These are phyloP conservation scores for Kodamaea nitidulidarum DNA, from an alignment of 805 yeast species.

Conservation along the genomic window DNA sequence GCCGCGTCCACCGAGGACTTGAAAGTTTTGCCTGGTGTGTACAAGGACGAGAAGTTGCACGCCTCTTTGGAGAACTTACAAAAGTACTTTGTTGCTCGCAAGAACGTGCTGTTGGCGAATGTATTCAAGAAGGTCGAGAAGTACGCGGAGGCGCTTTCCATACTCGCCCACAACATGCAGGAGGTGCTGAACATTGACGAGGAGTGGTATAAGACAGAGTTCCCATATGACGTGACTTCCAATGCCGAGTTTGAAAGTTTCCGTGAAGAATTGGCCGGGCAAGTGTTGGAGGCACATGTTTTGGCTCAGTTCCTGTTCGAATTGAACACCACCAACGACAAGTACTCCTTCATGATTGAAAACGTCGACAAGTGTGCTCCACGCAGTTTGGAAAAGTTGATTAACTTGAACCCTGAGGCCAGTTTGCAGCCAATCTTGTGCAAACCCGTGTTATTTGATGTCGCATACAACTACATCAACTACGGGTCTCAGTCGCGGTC, in stretches of 20 bases:
- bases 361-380: conserved; percentile 35
- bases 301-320: conserved; percentile 45
- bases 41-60: conserved; percentile 70
- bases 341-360: conserved; percentile 37
- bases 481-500: conserved; percentile 29
- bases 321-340: conserved; percentile 11
- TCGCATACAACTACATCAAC: conserved; percentile 78
- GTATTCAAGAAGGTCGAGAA: conserved; percentile 39
- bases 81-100: conserved; percentile 43
- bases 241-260: conserved; percentile 28
- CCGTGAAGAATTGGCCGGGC: conserved; percentile 15
- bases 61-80: conserved; percentile 50
- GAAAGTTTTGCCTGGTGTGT: conserved; percentile 86
- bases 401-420: conserved; percentile 18
- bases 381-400: conserved; percentile 18
- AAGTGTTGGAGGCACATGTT: conserved; percentile 32
- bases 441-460: conserved; percentile 89
- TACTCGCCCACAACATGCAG: conserved; percentile 26
- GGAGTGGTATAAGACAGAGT: conserved; percentile 31
- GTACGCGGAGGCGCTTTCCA: conserved; percentile 46
- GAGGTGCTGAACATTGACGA: conserved; percentile 13
- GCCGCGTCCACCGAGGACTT: conserved; percentile 53
- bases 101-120: conserved; percentile 42
- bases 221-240: conserved; percentile 41
- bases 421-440: conserved; percentile 58